Conservation (phyloP, 345 rosid genomes). For the Clarkia xantiana region DNA sequence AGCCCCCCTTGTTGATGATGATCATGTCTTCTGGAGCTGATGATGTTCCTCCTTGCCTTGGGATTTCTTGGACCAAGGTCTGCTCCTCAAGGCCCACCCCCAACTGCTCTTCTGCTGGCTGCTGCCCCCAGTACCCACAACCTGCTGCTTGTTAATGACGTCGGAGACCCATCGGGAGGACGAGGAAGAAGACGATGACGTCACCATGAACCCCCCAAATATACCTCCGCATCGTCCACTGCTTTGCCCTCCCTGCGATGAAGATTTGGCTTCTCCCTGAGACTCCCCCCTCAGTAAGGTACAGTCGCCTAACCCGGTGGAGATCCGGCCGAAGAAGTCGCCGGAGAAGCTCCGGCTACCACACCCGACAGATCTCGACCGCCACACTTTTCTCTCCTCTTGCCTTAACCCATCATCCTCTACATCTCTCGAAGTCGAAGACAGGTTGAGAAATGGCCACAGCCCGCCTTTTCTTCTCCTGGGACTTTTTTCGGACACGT, state of each 20-base stretch:
- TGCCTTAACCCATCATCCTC: conserved; percentile 1
- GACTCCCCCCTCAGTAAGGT: conserved; percentile 83
- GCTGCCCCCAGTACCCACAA: no score
- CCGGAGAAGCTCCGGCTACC: conserved; percentile 98
- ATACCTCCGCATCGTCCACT: conserved; percentile 84
- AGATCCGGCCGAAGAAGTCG: conserved; percentile 87
- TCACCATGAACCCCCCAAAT: conserved; percentile 67
- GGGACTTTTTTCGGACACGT: conserved; percentile 1
- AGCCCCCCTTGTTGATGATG: no score
- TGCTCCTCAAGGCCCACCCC: conserved; percentile 78
- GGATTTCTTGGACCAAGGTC: conserved; percentile 23
- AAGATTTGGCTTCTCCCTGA: conserved; percentile 49
- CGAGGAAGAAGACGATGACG: conserved; percentile 48
- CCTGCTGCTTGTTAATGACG: neutral
- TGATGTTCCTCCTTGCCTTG: conserved; percentile 13
- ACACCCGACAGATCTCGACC: conserved; percentile 98
- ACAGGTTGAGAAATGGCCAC: conserved; percentile 74
- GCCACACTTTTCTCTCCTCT: conserved; percentile 33
- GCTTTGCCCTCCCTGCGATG: conserved; percentile 16
- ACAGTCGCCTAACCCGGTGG: conserved; percentile 96
- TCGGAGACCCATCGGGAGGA: conserved; percentile 46
- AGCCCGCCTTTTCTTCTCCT: conserved; percentile 45
- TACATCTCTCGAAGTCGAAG: conserved; percentile 13
- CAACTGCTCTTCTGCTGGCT: conserved; percentile 24
- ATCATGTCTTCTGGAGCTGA: neutral